Conservation (phyloP, 352 stramenopile genomes). For the Globisporangium carolinianum region DNA sequence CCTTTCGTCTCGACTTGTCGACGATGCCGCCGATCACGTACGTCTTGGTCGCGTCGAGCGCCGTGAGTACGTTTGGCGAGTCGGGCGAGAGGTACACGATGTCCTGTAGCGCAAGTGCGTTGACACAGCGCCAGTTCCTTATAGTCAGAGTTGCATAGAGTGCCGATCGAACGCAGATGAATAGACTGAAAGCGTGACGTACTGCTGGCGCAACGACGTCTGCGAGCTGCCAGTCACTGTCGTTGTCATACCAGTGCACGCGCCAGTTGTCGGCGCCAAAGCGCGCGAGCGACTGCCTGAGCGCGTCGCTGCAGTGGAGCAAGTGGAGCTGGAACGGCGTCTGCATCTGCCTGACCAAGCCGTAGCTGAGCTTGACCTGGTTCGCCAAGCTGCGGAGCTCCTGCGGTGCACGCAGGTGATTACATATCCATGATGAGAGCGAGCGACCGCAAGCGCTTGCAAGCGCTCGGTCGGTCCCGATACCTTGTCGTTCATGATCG, state of each 20-base stretch:
- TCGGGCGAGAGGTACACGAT: conserved; percentile 76
- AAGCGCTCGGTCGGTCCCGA: too few relatives aligned
- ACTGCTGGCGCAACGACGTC: conserved; percentile 27
- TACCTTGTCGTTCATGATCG: conserved; percentile 80
- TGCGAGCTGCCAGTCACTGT: conserved; percentile 15
- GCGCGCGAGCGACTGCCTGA: conserved; percentile 42
- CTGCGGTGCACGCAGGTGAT: conserved; percentile 7
- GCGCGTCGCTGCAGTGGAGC: conserved; percentile 42
- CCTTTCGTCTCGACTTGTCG: conserved; percentile 71
- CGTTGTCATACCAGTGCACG: conserved; percentile 40
- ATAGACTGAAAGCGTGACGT: background rate
- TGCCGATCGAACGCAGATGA: too few relatives aligned
- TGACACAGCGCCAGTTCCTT: background rate
- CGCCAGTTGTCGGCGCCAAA: conserved; percentile 61
- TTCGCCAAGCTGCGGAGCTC: conserved; percentile 65
- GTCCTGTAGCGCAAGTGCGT: conserved; percentile 13
- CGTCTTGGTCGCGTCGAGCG: conserved; percentile 54
- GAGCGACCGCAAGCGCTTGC: too few relatives aligned
- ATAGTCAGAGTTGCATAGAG: background rate
- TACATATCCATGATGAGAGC: too few relatives aligned
- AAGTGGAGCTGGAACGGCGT: conserved; percentile 60
- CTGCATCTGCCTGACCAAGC: conserved; percentile 49
- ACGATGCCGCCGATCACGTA: conserved; percentile 82
- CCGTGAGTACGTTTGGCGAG: conserved; percentile 51
- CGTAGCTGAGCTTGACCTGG: conserved; percentile 76